Conservation (phyloP, 805 yeast species). For the Lachancea nothofagi region DNA sequence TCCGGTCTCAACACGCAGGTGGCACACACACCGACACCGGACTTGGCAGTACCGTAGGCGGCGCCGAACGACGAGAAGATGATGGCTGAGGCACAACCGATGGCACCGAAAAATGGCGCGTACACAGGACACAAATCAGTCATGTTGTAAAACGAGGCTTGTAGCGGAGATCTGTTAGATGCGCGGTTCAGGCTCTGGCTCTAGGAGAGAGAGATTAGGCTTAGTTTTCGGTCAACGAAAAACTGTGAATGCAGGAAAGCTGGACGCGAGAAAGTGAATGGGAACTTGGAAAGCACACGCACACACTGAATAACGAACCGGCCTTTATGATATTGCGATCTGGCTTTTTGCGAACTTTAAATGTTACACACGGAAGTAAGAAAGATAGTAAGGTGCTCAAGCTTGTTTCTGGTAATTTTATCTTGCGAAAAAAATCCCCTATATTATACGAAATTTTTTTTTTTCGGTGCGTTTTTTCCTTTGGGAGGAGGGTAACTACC, state of each 20-base stretch:
- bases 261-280: no score
- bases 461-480: no score
- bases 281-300: no score
- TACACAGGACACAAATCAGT: conserved; percentile 39
- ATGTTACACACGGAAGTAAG: no score
- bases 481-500: background rate
- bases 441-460: background rate
- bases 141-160: conserved; percentile 14
- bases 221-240: background rate
- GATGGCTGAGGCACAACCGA: conserved; percentile 99
- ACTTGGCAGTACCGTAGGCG: conserved; percentile 97
- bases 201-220: background rate
- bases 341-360: no score
- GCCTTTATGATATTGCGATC: no score
- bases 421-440: background rate
- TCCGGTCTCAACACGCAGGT: conserved; percentile 97
- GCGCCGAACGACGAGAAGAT: conserved; percentile 99
- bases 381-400: no score
- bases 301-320: no score
- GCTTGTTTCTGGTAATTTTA: background rate
- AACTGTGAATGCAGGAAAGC: no score
- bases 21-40: conserved; percentile 99
- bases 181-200: no score
- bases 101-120: conserved; percentile 96
- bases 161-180: background rate